Conservation (phyloP, 2,329 filamentous ascomycete genomes). For the Cryoendolithus antarcticus region DNA sequence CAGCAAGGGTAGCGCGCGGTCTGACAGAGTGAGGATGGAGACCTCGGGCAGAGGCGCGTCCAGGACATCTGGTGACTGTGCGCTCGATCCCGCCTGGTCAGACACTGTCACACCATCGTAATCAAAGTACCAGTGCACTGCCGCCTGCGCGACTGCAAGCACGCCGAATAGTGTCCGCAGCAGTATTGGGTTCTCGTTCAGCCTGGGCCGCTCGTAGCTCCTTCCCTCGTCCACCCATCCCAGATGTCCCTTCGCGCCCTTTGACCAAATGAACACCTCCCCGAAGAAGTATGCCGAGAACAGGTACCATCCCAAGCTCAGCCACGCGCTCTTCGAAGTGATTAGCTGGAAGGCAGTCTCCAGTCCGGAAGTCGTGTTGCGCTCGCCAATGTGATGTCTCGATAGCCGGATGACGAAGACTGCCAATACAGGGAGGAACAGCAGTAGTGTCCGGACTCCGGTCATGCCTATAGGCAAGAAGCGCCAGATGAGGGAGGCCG, state of each 20-base stretch:
- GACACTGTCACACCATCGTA: conserved; percentile 54
- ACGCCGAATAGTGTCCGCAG: conserved; percentile 58
- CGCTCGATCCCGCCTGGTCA: conserved; percentile 15
- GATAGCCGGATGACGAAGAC: conserved; percentile 73
- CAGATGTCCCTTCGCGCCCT: conserved; percentile 46
- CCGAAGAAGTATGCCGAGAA: conserved; percentile 69
- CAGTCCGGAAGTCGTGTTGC: conserved; percentile 58
- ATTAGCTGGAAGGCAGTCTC: conserved; percentile 50
- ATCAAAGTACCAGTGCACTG: conserved; percentile 59
- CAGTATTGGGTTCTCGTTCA: conserved; percentile 82
- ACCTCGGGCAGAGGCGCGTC: neutral
- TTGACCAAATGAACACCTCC: conserved; percentile 63
- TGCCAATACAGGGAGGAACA: conserved; percentile 64
- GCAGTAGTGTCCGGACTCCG: conserved; percentile 59
- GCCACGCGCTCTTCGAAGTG: conserved; percentile 44
- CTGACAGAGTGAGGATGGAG: neutral
- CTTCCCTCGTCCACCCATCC: conserved; percentile 60
- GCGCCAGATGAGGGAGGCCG: conserved; percentile 48
- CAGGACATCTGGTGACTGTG: neutral
- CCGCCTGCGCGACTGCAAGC: conserved; percentile 57
- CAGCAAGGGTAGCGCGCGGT: conserved; percentile 5
- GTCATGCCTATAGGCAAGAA: conserved; percentile 73
- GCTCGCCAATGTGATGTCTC: conserved; percentile 27
- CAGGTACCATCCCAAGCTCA: conserved; percentile 64
- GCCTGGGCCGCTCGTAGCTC: conserved; percentile 52